These are phyloP conservation scores for Cyathus olla DNA, from an alignment of 1,284 basidiomycete genomes.

Conservation along the genomic window DNA sequence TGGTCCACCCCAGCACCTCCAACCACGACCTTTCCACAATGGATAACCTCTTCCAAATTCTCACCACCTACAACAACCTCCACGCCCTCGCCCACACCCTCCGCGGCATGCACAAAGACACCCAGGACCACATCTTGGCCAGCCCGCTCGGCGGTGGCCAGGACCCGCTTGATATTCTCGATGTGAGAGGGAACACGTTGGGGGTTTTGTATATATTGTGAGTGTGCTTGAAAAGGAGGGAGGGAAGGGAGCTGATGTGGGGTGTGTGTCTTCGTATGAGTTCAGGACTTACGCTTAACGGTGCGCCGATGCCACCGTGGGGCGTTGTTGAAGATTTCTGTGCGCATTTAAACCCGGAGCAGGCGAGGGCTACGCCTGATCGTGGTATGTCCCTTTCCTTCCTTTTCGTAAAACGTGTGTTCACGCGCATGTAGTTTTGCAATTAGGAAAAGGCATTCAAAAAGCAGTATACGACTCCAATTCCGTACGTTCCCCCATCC, in stretches of 20 bases:
- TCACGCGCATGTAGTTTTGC: constrained; percentile 50
- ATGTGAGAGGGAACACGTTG: constrained; percentile 66
- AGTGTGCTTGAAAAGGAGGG: constrained; percentile 34
- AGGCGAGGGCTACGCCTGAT: constrained; percentile 74
- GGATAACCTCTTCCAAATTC: constrained; percentile 50
- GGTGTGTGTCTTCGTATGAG: constrained; percentile 60
- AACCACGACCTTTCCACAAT: neutral
- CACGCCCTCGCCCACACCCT: constrained; percentile 52
- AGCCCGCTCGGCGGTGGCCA: constrained; percentile 60
- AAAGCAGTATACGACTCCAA: constrained; percentile 16
- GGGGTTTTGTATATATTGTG: constrained; percentile 79
- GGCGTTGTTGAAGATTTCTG: constrained; percentile 65
- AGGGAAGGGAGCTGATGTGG: neutral
- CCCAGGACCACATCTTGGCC: constrained; percentile 59
- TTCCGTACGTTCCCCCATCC: neutral
- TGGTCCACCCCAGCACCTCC: neutral
- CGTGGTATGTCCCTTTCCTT: constrained; percentile 57
- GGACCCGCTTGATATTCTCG: constrained; percentile 71
- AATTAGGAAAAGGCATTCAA: constrained; percentile 61
- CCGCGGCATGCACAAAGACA: constrained; percentile 55
- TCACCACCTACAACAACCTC: constrained; percentile 52
- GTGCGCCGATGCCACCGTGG: constrained; percentile 53
- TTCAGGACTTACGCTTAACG: constrained; percentile 52
- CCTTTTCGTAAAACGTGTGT: neutral
- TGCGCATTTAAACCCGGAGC: constrained; percentile 62